Evolutionary conservation across 495 filamentous ascomycete species (phyloP).

Genomic region (Neurospora sp.): DNA sequence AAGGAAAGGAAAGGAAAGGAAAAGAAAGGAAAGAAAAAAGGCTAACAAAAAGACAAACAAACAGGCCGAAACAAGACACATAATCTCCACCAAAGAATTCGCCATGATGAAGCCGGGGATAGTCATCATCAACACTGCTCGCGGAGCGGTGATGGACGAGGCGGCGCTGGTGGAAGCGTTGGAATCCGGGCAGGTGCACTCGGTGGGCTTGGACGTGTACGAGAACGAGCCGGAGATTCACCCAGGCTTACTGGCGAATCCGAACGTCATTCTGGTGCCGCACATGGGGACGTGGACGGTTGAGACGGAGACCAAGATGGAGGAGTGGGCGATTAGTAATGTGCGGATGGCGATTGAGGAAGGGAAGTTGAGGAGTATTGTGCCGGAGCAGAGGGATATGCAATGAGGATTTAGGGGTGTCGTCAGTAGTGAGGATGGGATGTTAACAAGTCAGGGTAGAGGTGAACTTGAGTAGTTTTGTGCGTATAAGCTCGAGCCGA

Average conservation of each 20-base stretch:
- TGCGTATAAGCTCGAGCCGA: not conserved
- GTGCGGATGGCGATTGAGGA: constrained; percentile 52
- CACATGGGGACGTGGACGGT: constrained; percentile 66
- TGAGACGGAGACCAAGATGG: constrained; percentile 67
- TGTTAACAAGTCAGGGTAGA: not conserved
- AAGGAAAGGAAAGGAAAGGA: not conserved
- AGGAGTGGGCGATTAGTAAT: constrained; percentile 62
- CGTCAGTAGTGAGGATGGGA: not conserved
- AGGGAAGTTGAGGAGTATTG: constrained; percentile 57
- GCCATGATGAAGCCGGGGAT: constrained; percentile 60
- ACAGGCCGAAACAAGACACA: constrained; percentile 55
- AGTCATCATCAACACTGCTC: constrained; percentile 63
- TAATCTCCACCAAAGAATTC: constrained; percentile 54
- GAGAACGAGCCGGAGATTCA: constrained; percentile 70
- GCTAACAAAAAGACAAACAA: constrained; percentile 4
- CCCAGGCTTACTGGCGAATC: constrained; percentile 57
- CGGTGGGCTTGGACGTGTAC: constrained; percentile 69
- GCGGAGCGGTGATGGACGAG: constrained; percentile 63
- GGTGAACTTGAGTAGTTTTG: not conserved
- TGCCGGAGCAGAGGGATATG: constrained; percentile 53
- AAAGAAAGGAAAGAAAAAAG: not conserved
- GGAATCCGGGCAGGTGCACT: constrained; percentile 55
- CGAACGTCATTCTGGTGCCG: constrained; percentile 62
- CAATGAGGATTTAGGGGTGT: not conserved
- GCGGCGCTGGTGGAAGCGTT: constrained; percentile 61